Conservation (phyloP, 176 grass and related monocot species). For the Poa annua region DNA sequence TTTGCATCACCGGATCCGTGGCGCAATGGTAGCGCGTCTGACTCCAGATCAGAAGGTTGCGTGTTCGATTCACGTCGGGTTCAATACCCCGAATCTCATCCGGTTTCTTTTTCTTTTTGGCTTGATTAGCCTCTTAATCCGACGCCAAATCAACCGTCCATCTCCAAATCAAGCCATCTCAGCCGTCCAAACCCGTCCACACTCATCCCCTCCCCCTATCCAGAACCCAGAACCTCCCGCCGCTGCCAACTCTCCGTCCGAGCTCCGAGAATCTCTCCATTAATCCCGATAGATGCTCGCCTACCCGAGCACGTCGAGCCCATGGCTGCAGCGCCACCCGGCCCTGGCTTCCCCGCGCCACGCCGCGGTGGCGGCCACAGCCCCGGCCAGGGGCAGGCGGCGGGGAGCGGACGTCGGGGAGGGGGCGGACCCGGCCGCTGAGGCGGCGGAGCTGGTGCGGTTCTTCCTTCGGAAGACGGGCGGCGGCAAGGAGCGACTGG, state of each 20-base stretch:
- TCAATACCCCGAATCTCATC: conserved; percentile 58
- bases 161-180: neutral
- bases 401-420: conserved; percentile 35
- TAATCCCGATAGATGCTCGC: conserved; percentile 34
- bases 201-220: conserved; percentile 38
- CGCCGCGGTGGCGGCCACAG: conserved; percentile 24
- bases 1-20: conserved; percentile 58
- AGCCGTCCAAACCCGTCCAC: conserved; percentile 2
- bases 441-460: conserved; percentile 62
- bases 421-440: conserved; percentile 36
- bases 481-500: conserved; percentile 72
- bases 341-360: conserved; percentile 27
- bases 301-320: conserved; percentile 39
- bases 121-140: neutral
- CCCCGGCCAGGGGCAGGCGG: conserved; percentile 22
- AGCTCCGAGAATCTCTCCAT: neutral
- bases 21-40: conserved; percentile 99
- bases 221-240: neutral
- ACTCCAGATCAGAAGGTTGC: conserved; percentile 99
- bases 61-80: conserved; percentile 98
- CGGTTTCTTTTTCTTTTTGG: conserved; percentile 25
- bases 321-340: conserved; percentile 31
- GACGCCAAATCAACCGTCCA: neutral
- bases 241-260: conserved; percentile 13
- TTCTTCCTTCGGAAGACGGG: conserved; percentile 57